phyloP scores from a whole-genome alignment of 495 filamentous ascomycete species.

The Jackrogersella multiformis region DNA sequence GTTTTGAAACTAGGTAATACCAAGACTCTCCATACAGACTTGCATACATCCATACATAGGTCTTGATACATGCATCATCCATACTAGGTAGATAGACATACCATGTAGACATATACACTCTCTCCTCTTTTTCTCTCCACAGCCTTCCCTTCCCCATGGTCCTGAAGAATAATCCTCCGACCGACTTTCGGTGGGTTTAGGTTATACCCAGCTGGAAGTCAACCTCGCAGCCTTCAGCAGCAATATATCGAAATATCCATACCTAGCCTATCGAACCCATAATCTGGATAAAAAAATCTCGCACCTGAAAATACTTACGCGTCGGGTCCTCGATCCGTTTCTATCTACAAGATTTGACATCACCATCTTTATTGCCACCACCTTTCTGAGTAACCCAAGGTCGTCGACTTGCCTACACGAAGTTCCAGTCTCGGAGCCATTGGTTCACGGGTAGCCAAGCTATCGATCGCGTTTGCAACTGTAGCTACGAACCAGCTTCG shows the following conservation, averaged over 20 bases:
- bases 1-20: slow-evolving; percentile 39
- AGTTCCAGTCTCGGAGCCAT: slow-evolving; percentile 21
- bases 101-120: slow-evolving; percentile 9
- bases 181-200: slow-evolving; percentile 20
- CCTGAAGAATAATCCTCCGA: slow-evolving; percentile 18
- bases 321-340: slow-evolving; percentile 31
- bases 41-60: slow-evolving; percentile 25
- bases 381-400: slow-evolving; percentile 13
- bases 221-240: background rate
- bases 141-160: slow-evolving; percentile 2
- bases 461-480: slow-evolving; percentile 24
- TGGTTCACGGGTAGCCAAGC: slow-evolving; percentile 39
- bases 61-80: slow-evolving; percentile 22
- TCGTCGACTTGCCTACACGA: slow-evolving; percentile 24
- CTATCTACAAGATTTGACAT: slow-evolving; percentile 23
- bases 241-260: slow-evolving; percentile 20
- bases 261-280: slow-evolving; percentile 12
- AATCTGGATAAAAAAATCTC: background rate
- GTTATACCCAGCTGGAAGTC: background rate
- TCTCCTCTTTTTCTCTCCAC: background rate
- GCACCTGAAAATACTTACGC: slow-evolving; percentile 13
- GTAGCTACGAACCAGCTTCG: slow-evolving; percentile 26
- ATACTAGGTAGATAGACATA: slow-evolving; percentile 9
- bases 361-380: slow-evolving; percentile 16
- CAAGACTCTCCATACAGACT: slow-evolving; percentile 32